Evolutionary conservation across 345 rosid species (phyloP).

Genomic region (Acer yangbiense): DNA sequence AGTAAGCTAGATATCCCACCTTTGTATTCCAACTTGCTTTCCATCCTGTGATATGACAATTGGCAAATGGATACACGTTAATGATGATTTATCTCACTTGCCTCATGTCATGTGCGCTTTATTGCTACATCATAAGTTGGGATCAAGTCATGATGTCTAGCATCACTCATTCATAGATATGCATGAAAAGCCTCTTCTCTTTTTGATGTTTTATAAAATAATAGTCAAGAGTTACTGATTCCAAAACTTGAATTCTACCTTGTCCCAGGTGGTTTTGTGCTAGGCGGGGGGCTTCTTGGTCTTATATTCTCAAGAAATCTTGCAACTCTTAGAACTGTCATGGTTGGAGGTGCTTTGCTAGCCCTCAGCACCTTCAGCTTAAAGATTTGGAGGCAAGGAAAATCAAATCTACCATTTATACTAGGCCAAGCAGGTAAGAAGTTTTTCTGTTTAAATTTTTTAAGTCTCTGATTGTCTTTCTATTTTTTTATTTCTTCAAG

Average conservation of each 20-base stretch:
- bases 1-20: too few species aligned
- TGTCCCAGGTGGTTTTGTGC: slow-evolving; percentile 65
- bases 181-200: neutral
- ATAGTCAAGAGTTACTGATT: slow-evolving; percentile 3
- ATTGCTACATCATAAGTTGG: too few species aligned
- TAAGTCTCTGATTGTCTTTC: neutral
- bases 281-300: slow-evolving; percentile 74
- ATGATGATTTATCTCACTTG: too few species aligned
- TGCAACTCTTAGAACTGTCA: slow-evolving; percentile 49
- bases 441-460: neutral
- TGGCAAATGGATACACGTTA: too few species aligned
- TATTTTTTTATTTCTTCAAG: neutral
- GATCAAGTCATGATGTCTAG: too few species aligned
- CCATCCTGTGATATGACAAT: too few species aligned
- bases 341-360: slow-evolving; percentile 80
- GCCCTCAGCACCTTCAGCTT: slow-evolving; percentile 81
- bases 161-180: neutral
- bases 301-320: slow-evolving; percentile 69
- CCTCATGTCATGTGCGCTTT: too few species aligned
- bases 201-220: neutral
- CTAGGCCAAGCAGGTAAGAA: slow-evolving; percentile 85
- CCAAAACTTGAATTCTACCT: slow-evolving; percentile 9
- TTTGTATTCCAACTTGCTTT: too few species aligned
- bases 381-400: slow-evolving; percentile 88
- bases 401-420: slow-evolving; percentile 85